Conservation (phyloP, 257 asterid genomes). For the Thymus mandschuricus region DNA sequence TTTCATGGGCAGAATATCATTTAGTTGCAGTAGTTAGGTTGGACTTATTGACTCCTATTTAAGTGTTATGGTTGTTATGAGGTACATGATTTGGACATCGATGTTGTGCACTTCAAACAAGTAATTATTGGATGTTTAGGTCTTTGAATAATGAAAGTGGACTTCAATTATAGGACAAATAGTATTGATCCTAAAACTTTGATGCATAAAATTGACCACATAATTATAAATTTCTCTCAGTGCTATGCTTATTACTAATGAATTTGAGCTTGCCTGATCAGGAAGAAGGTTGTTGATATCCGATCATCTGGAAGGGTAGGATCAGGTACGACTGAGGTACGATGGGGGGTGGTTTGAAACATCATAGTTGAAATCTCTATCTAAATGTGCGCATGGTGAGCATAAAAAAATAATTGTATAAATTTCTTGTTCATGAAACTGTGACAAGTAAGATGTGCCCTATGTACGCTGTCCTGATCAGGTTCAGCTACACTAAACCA, state of each 20-base stretch:
- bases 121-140: neutral
- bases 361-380: slow-evolving; percentile 3
- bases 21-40: slow-evolving; percentile 10
- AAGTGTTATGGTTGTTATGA: neutral
- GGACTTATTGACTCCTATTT: neutral
- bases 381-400: slow-evolving; percentile 6
- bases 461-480: neutral
- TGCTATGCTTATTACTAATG: neutral
- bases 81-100: slow-evolving; percentile 19
- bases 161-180: neutral
- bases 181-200: neutral
- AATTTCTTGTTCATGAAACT: neutral
- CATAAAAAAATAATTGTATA: neutral
- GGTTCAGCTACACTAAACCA: neutral
- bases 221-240: neutral
- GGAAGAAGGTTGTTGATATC: slow-evolving; percentile 60
- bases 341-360: slow-evolving; percentile 5
- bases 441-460: neutral
- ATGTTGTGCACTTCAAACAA: slow-evolving; percentile 1
- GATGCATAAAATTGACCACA: neutral
- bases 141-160: neutral
- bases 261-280: slow-evolving; percentile 32
- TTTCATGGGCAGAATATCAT: neutral
- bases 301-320: slow-evolving; percentile 65
- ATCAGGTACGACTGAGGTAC: slow-evolving; percentile 79